Evolutionary conservation across 2,329 filamentous ascomycete species (phyloP), one percentile per base, ranked within the genome.

Genomic region (Venturiaceae sp.): DNA sequence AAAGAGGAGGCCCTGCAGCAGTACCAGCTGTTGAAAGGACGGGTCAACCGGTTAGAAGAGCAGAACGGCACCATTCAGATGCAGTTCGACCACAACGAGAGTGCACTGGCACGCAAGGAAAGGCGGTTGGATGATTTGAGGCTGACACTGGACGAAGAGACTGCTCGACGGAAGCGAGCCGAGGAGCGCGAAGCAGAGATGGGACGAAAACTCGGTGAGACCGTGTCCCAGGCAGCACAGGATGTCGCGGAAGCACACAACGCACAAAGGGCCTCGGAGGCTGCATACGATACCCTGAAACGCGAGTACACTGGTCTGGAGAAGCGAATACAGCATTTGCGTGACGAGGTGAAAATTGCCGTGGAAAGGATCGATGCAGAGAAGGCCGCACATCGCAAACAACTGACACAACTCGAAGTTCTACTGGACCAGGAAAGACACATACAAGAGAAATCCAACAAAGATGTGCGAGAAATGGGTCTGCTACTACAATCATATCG

Each of bases 51-150:
- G 26, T 75, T 84, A 64, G 47, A 84, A 88, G 63, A 87, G 41
- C 84, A 88, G 63, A 87, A 87, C 65, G 84, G 87, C 64, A 80
- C 80, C 61, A 77, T 82, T 9, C 72, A 85, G 60, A 77, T 88
- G 57, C 83, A 87, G 65, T 83, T 83, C 59, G 83, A 79, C 64
- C 81, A 88, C 57, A 86, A 84, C 62, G 85, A 86, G 69, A 83
- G 82, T 9, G 72, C 88, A 13, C 75, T 89, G 21, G 79, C 81
- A 54, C 77, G 86, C 61, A 86, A 87, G 66, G 86, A 90, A 66
- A 80, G 86, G 7, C 85, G 88, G 67, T 83, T 89, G 34, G 84
- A 86, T 64, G 80, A 82, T 30, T 68, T 88, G 58, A 82, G 84
- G 63, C 74, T 77, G 9, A 75, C 81, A n/a, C 75, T 88, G 36